phyloP scores from a whole-genome alignment of 129 eudicot genomes.

The Lonicera japonica region DNA sequence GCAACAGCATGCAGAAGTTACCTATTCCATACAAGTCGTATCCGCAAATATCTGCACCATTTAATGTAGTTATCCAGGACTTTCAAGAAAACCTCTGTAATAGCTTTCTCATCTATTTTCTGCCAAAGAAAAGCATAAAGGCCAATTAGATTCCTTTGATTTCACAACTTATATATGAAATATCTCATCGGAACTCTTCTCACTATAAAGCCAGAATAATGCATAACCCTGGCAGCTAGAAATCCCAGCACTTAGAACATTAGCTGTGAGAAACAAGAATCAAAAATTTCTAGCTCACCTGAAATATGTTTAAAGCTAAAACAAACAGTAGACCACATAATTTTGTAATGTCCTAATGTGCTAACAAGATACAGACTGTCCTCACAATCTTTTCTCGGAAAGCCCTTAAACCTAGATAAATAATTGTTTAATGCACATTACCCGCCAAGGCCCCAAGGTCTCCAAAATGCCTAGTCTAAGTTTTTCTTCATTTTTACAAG shows the following conservation, averaged over 20 bases:
- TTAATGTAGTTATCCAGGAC: conserved; percentile 93
- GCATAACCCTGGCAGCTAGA: neutral
- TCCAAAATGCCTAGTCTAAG: no score
- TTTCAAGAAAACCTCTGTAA: conserved; percentile 79
- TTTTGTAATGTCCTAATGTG: neutral
- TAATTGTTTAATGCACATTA: no score
- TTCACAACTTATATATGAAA: neutral
- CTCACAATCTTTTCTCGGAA: neutral
- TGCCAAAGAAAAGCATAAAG: conserved; percentile 21
- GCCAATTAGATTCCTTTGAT: conserved; percentile 10
- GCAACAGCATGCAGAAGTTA: conserved; percentile 23
- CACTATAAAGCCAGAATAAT: neutral
- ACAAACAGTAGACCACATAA: no score
- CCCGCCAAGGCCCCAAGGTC: no score
- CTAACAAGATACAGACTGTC: neutral
- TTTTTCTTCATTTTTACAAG: no score
- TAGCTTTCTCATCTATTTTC: conserved; percentile 85
- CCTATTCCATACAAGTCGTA: conserved; percentile 88
- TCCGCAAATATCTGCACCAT: conserved; percentile 91
- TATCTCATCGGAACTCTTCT: neutral
- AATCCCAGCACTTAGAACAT: neutral
- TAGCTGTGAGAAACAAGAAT: no score
- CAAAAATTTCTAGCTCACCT: no score
- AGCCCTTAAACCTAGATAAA: neutral
- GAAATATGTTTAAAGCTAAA: no score